phyloP scores from a whole-genome alignment of 2,329 filamentous ascomycete species.

The Aureobasidium sp. region DNA sequence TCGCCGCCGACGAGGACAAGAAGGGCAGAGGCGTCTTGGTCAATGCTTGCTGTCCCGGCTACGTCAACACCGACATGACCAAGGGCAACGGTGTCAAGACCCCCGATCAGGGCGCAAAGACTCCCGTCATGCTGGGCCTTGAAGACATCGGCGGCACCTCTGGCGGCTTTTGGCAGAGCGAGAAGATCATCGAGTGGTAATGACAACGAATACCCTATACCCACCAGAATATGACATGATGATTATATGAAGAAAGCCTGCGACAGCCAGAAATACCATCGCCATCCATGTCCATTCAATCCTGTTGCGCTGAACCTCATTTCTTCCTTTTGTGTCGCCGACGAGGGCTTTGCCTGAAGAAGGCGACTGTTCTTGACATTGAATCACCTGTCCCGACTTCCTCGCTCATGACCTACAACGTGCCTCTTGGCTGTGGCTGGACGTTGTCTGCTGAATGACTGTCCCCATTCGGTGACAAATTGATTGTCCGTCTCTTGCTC shows the following conservation, averaged over 20 bases:
- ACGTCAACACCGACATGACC: conserved; percentile 34
- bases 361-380: neutral
- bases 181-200: conserved; percentile 29
- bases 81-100: conserved; percentile 30
- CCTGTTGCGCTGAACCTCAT: neutral
- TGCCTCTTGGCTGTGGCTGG: too few relatives aligned
- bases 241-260: neutral
- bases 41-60: conserved; percentile 32
- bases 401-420: neutral
- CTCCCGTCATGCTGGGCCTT: conserved; percentile 30
- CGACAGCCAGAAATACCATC: neutral
- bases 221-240: neutral
- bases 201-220: neutral
- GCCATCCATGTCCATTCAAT: neutral
- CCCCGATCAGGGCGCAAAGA: conserved; percentile 29
- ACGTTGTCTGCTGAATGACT: too few relatives aligned
- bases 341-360: neutral
- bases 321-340: neutral
- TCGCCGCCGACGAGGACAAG: conserved; percentile 26
- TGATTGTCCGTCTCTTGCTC: too few relatives aligned
- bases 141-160: conserved; percentile 27
- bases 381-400: neutral
- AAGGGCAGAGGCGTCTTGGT: conserved; percentile 24
- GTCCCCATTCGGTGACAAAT: too few relatives aligned
- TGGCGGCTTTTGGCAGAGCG: conserved; percentile 31